These are phyloP conservation scores for Chaetomiaceae sp. DNA, from an alignment of 2,329 filamentous ascomycete species.

Conservation along the genomic window DNA sequence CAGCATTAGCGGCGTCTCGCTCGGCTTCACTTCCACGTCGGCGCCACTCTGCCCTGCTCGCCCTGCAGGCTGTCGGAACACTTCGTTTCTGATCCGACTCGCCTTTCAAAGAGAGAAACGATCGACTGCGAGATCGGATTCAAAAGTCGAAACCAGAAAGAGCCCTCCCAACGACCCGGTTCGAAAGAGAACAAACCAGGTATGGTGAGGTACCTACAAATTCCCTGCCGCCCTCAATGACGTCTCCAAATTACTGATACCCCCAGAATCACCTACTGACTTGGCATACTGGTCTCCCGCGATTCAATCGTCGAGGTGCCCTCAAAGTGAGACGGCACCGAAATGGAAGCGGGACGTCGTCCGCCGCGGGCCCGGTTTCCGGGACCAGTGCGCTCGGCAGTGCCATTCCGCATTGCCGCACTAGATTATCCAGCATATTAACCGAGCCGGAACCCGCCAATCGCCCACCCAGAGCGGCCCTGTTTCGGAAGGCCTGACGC, in stretches of 20 bases:
- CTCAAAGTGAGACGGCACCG: not conserved
- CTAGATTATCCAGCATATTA: constrained; percentile 23
- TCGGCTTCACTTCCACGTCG: constrained; percentile 4
- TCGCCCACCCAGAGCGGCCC: constrained; percentile 9
- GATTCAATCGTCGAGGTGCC: no score
- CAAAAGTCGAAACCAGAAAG: not conserved
- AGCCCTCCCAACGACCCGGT: not conserved
- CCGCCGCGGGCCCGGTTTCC: constrained; percentile 21
- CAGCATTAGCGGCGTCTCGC: constrained; percentile 4
- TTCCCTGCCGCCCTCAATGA: not conserved
- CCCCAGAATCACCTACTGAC: not conserved
- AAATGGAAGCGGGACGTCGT: constrained; percentile 19
- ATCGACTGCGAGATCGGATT: not conserved
- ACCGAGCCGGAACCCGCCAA: constrained; percentile 19
- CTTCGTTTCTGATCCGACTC: not conserved
- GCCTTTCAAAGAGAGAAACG: not conserved
- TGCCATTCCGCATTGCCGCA: constrained; percentile 21
- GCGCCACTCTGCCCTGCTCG: not conserved
- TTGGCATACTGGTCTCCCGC: not conserved
- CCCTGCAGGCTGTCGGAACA: constrained; percentile 2
- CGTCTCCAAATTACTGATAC: not conserved
- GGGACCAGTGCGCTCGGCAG: constrained; percentile 16
- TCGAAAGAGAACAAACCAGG: not conserved
- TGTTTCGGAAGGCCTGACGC: constrained; percentile 17
- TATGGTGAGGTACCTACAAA: not conserved